Conservation (phyloP, 2,329 filamentous ascomycete species). For the Claviceps digitariae region DNA sequence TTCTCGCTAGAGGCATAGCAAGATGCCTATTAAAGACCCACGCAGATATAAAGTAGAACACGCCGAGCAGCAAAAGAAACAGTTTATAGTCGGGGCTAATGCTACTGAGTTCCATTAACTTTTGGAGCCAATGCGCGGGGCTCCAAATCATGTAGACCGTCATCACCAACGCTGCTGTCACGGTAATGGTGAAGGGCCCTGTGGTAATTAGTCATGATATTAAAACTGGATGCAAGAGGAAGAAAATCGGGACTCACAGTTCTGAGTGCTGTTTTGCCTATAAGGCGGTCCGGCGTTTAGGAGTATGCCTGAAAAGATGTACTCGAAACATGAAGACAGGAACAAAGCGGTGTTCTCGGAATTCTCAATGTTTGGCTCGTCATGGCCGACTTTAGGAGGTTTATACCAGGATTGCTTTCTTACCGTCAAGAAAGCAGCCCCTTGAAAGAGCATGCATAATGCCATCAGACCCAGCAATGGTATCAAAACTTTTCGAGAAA, state of each 20-base stretch:
- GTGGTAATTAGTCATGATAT: background rate
- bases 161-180: constrained; percentile 52
- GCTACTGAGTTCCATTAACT: constrained; percentile 74
- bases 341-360: constrained; percentile 91
- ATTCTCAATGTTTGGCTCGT: constrained; percentile 78
- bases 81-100: constrained; percentile 60
- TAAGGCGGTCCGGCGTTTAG: constrained; percentile 88
- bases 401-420: constrained; percentile 74
- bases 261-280: constrained; percentile 63
- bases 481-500: constrained; percentile 81
- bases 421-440: constrained; percentile 59
- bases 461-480: constrained; percentile 80
- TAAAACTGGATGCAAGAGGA: background rate
- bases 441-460: constrained; percentile 67
- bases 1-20: constrained; percentile 54
- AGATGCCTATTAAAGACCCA: constrained; percentile 60
- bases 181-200: constrained; percentile 77
- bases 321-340: constrained; percentile 83
- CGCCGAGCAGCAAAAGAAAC: constrained; percentile 57
- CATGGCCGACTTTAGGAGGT: constrained; percentile 60
- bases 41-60: constrained; percentile 52
- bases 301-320: constrained; percentile 80
- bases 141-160: constrained; percentile 69
- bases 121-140: constrained; percentile 53
- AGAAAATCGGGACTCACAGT: constrained; percentile 45